Evolutionary conservation across 108 stramenopile genomes (phyloP).

Genomic region (Cylindrotheca fusiformis): DNA sequence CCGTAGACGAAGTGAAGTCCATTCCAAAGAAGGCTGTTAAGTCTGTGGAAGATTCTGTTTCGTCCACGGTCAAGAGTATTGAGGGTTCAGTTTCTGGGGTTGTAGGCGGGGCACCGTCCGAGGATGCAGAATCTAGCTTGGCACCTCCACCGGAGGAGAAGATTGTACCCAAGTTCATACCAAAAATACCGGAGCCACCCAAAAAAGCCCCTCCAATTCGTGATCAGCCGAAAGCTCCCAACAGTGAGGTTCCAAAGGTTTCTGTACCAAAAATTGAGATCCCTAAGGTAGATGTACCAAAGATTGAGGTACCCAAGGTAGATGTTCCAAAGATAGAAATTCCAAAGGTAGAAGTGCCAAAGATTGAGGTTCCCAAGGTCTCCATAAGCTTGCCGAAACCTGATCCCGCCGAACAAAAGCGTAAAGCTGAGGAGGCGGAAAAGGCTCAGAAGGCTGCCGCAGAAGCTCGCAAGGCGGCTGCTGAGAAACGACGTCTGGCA

Average conservation of each 20-base stretch:
- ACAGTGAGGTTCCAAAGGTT: slow-evolving; percentile 17
- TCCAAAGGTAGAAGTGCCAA: slow-evolving; percentile 25
- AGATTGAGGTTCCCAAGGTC: slow-evolving; percentile 30
- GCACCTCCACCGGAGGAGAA: slow-evolving; percentile 7
- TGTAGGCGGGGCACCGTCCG: background rate
- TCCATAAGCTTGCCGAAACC: slow-evolving; percentile 40
- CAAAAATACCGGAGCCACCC: slow-evolving; percentile 38
- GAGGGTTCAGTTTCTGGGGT: slow-evolving; percentile 9
- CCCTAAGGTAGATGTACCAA: slow-evolving; percentile 28
- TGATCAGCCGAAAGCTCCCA: slow-evolving; percentile 18
- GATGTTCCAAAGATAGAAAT: slow-evolving; percentile 31
- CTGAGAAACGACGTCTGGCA: background rate
- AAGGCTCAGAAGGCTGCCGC: slow-evolving; percentile 15
- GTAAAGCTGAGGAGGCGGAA: background rate
- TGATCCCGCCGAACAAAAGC: slow-evolving; percentile 8
- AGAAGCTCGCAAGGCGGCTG: background rate
- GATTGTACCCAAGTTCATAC: background rate
- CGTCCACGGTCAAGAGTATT: slow-evolving; percentile 15
- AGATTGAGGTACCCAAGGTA: slow-evolving; percentile 51
- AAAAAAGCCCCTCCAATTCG: slow-evolving; percentile 17
- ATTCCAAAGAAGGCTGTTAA: slow-evolving; percentile 63
- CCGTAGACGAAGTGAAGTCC: slow-evolving; percentile 63
- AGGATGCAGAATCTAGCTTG: background rate
- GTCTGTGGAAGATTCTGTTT: slow-evolving; percentile 28
- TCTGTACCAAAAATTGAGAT: slow-evolving; percentile 24